A percentile compares a stretch with the other conserved stretches of the same genome.
Evolutionary conservation across 2,329 filamentous ascomycete genomes (phyloP).

Genomic region (Rosellinia necatrix): DNA sequence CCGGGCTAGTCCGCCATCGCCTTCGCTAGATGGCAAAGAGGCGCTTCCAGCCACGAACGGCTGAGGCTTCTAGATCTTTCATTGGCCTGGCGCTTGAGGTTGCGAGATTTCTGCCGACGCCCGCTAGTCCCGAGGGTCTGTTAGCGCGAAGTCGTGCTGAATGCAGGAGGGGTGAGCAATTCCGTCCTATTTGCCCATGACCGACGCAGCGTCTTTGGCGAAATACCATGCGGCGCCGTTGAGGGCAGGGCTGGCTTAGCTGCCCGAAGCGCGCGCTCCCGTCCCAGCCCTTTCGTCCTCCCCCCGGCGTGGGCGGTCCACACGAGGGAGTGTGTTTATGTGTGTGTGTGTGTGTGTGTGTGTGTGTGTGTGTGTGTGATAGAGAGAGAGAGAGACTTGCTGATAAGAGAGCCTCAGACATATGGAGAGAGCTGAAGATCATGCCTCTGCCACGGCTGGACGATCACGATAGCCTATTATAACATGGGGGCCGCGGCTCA

Average conservation of each 20-base stretch:
- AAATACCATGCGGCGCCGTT: conserved; percentile 2
- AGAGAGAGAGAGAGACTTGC: conserved; percentile 13
- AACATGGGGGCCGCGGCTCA: neutral
- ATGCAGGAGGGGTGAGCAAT: conserved; percentile 5
- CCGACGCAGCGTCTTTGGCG: neutral
- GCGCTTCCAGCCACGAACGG: conserved; percentile 13
- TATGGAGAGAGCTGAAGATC: conserved; percentile 20
- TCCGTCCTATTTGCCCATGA: conserved; percentile 3
- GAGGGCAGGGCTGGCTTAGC: neutral
- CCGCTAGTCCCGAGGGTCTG: conserved; percentile 24
- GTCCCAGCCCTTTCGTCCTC: neutral
- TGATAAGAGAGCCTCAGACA: conserved; percentile 13
- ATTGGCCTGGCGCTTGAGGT: conserved; percentile 16
- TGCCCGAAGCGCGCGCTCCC: neutral
- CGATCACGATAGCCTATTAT: conserved; percentile 1
- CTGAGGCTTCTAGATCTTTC: conserved; percentile 19
- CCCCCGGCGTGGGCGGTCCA: neutral
- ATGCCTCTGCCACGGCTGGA: conserved; percentile 10
- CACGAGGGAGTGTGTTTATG: too few relatives aligned
- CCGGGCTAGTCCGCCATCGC: conserved; percentile 1
- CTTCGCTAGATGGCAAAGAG: conserved; percentile 3
- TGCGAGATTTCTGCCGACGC: conserved; percentile 9
- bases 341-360: too few relatives aligned
- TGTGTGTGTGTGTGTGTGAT: too few relatives aligned
- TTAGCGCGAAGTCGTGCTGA: conserved; percentile 25